Conservation (phyloP, 2,329 filamentous ascomycete species). For the Mycosphaerelloides madeirae region DNA sequence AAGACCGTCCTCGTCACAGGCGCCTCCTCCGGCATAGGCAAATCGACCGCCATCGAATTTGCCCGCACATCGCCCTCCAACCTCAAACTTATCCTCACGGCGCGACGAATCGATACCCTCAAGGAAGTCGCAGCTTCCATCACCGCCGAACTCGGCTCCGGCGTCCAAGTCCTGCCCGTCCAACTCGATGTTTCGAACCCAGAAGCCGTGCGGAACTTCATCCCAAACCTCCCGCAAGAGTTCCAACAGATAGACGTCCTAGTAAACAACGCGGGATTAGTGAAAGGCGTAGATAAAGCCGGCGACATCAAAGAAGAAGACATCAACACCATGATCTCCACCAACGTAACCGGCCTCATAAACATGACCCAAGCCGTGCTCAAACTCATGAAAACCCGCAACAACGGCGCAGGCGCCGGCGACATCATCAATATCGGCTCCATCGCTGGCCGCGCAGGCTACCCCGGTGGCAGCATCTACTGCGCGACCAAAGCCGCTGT, state of each 20-base stretch:
- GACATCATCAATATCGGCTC: slow-evolving; percentile 96
- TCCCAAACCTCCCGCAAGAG: slow-evolving; percentile 68
- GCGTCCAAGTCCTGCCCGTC: slow-evolving; percentile 75
- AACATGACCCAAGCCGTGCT: slow-evolving; percentile 93
- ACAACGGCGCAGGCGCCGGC: slow-evolving; percentile 61
- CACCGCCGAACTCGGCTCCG: slow-evolving; percentile 66
- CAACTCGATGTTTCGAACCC: slow-evolving; percentile 83
- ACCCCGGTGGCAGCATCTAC: slow-evolving; percentile 83
- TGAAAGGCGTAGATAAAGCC: slow-evolving; percentile 80
- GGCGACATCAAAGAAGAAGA: slow-evolving; percentile 79
- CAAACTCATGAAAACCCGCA: slow-evolving; percentile 67
- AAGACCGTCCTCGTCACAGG: slow-evolving; percentile 92
- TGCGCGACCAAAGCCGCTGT: slow-evolving; percentile 90
- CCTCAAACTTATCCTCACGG: slow-evolving; percentile 81
- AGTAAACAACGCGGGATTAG: slow-evolving; percentile 93
- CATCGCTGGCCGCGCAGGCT: slow-evolving; percentile 84
- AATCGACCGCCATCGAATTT: slow-evolving; percentile 80
- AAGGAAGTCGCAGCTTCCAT: slow-evolving; percentile 74
- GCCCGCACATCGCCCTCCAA: slow-evolving; percentile 75
- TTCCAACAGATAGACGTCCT: slow-evolving; percentile 82
- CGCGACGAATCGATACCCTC: slow-evolving; percentile 75
- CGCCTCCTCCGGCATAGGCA: slow-evolving; percentile 87
- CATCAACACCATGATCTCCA: slow-evolving; percentile 80
- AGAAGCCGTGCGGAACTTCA: slow-evolving; percentile 67
- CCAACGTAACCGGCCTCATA: slow-evolving; percentile 92